A percentile compares a stretch with the other conserved stretches of the same genome.
These are phyloP conservation scores for Coemansia sp. DNA, from an alignment of 192 early-diverging fungal genomes.

Conservation along the genomic window DNA sequence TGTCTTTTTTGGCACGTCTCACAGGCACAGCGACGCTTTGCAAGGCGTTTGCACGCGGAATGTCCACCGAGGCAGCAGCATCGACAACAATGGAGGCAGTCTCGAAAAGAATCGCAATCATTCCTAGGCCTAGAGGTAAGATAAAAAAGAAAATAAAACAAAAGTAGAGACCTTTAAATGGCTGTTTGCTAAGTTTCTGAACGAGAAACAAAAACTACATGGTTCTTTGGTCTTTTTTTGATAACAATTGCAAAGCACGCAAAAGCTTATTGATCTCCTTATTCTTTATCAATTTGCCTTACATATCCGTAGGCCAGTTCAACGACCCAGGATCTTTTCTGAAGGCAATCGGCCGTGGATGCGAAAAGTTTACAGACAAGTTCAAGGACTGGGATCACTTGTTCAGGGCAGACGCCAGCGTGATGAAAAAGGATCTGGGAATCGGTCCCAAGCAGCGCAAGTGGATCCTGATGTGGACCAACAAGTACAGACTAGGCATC, in stretches of 20 bases:
- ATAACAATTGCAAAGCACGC: not conserved
- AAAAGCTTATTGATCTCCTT: not conserved
- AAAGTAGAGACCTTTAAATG: no score
- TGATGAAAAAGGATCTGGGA: slow-evolving; percentile 61
- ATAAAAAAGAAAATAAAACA: not conserved
- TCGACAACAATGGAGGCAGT: not conserved
- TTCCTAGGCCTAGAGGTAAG: slow-evolving; percentile 37
- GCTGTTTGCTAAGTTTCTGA: no score
- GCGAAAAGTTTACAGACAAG: slow-evolving; percentile 54
- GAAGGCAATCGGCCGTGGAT: slow-evolving; percentile 53
- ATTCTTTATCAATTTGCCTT: not conserved
- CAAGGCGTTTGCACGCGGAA: slow-evolving; percentile 15
- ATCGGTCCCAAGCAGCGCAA: slow-evolving; percentile 64
- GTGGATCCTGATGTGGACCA: slow-evolving; percentile 60
- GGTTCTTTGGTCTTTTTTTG: no score
- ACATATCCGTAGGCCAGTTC: slow-evolving; percentile 23
- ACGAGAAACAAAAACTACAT: no score
- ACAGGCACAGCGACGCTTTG: slow-evolving; percentile 5
- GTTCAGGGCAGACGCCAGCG: slow-evolving; percentile 54
- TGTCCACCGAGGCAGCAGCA: slow-evolving; percentile 19
- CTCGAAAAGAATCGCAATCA: slow-evolving; percentile 1
- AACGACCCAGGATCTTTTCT: slow-evolving; percentile 33
- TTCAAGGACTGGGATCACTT: slow-evolving; percentile 62
- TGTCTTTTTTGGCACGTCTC: slow-evolving; percentile 30
- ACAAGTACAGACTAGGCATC: slow-evolving; percentile 59